Evolutionary conservation across 306 rosid species (phyloP).

Genomic region (Dryas octopetala): DNA sequence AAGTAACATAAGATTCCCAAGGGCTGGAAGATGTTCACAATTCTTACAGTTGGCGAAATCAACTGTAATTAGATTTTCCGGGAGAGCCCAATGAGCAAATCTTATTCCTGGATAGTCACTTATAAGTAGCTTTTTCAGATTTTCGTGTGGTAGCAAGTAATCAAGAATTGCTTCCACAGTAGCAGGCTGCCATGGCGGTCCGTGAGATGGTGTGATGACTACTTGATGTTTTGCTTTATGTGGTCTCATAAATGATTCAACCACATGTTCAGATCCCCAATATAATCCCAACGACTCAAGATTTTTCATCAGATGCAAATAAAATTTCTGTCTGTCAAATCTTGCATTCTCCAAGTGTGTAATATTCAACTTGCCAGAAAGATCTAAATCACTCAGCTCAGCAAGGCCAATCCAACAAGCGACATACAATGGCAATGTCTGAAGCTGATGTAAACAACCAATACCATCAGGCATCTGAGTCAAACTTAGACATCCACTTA

Average conservation of each 20-base stretch:
- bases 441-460: background rate
- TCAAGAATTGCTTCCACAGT: no score
- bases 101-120: background rate
- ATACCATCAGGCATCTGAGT: rapidly evolving
- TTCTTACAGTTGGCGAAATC: background rate
- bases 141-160: background rate
- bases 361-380: background rate
- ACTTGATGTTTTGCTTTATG: background rate
- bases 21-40: background rate
- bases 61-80: background rate
- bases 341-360: background rate
- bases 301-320: background rate
- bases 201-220: background rate
- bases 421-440: background rate
- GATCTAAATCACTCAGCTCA: background rate
- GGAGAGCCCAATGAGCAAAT: background rate
- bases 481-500: background rate
- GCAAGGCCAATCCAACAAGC: background rate
- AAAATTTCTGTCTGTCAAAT: background rate
- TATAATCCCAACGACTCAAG: conserved; percentile 6
- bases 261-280: background rate
- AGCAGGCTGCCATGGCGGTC: background rate
- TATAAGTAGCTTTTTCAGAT: background rate
- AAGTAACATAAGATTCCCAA: background rate
- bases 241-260: background rate